Base-by-base conservation (phyloP, 2,329 filamentous ascomycete species). In the Dactylellina sp. region DNA sequence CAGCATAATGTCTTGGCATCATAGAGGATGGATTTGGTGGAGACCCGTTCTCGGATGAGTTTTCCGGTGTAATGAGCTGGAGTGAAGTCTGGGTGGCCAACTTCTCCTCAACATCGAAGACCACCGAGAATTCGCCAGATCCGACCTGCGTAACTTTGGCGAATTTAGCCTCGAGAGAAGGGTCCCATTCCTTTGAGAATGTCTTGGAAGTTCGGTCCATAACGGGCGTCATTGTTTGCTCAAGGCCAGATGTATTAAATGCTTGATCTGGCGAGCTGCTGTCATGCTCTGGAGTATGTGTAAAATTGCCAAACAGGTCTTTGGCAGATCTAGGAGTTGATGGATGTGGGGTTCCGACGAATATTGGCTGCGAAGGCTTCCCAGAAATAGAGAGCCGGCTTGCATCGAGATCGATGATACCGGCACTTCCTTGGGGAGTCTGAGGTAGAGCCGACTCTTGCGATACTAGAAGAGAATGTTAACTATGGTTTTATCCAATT, bases 111-210 rank as follows among this genome's bases (percentile, higher is more conserved):
- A 97, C 93, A 37, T 90, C 88, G 81, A 92, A 99, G 0, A 99
- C 95, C 64, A 91, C 88, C 0, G 95, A 98, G 80, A 99, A 99
- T 80, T 97, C 94, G 68, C 95, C 95, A 71, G 89, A 89, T 52
- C 94, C 94, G 76, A 94, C 86, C 71, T 89, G 85, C 77, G 92
- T 91, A 11, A 96, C 90, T 72, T 89, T 91, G 62, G 90, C 88
- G 80, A 99, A 99, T 61, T 70, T 84, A 85, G 74, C 87, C 86
- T 60, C 85, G 84, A 71, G 35, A 89, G 86, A 46, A 84, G 84
- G 7, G 85, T 80, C 63, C 87, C 86, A 50, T 84, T 84, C 20
- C 88, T 88, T 79, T 82, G 86, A 76, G 82, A 88, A 71, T 82
- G 88, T 74, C 35, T 74, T 76, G 56, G 82, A 81, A 40, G 83